Evolutionary conservation across 1,139 yeast genomes (phyloP), one percentile per base, ranked within the genome.

Genomic region (Chernovozyma sophiae-reginae): DNA sequence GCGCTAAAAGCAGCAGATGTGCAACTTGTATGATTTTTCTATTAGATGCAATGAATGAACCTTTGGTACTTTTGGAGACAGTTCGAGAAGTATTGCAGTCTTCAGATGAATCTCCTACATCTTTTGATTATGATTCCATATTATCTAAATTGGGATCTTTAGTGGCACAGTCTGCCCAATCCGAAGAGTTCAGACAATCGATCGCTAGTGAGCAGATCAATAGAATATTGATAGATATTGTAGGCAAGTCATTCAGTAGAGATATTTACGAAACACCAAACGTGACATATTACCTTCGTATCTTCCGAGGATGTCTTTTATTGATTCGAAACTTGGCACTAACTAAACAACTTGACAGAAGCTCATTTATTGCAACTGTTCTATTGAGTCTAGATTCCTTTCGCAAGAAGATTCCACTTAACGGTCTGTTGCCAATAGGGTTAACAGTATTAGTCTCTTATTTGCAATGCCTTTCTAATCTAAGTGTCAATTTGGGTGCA

Each of bases 391-490:
- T 20, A 7, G 23, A 6, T 7, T 7, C 23, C 10, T 20, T 6
- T 20, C 6, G 10, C 8, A 20, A 20, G 23, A 20, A 10, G 6
- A 20, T 20, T 10, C 23, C 23, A 20, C 23, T 20, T 20, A 10
- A 20, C 35, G n/a, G n/a, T n/a, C 54, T 16, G 49, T 31, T 6
- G 38, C 45, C 6, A 31, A 30, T n/a, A 20, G 36, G 36, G 2
- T 23, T 26, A 25, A 25, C 35, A 10, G 24, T 44, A 4, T 36
- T 49, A 14, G 35, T 37, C 4, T 51, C 49, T 3, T 59, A 52
- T 37, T 40, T 51, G 20, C 58, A 60, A 36, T 35, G 49, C 2
- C 30, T 58, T 17, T 58, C 62, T 11, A 60, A 60, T 38, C 34
- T 26, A 13, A 28, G 26, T 1, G 12, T 28, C 13, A 26, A 30